These are phyloP conservation scores for Chaetomium globosum DNA, from an alignment of 2,329 filamentous ascomycete genomes.

Conservation along the genomic window DNA sequence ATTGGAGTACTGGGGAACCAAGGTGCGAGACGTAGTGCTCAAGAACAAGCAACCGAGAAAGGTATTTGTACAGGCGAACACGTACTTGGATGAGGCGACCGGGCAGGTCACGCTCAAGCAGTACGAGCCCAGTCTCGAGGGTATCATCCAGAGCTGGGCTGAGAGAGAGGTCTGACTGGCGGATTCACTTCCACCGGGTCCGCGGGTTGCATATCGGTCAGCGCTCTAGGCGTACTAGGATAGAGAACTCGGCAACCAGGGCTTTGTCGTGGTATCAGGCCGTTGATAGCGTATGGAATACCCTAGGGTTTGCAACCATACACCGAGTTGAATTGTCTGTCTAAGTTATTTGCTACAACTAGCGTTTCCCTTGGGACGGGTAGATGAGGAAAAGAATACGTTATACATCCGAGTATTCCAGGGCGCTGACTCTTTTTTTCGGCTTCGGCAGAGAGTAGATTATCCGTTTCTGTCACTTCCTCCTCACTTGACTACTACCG, in stretches of 20 bases:
- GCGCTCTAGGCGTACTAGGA: not conserved
- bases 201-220: not conserved
- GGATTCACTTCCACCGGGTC: too few relatives aligned
- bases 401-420: too few relatives aligned
- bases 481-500: too few relatives aligned
- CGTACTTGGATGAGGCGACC: conserved; percentile 66
- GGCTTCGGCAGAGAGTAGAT: too few relatives aligned
- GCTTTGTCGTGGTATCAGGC: not conserved
- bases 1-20: conserved; percentile 78
- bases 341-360: not conserved
- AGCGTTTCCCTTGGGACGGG: not conserved
- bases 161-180: conserved; percentile 56
- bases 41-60: conserved; percentile 80
- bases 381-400: not conserved
- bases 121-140: conserved; percentile 78
- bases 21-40: conserved; percentile 74
- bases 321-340: not conserved
- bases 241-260: not conserved
- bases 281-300: not conserved
- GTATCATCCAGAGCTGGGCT: conserved; percentile 81
- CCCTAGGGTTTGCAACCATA: not conserved
- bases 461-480: too few relatives aligned
- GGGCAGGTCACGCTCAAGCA: conserved; percentile 78
- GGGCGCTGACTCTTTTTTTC: too few relatives aligned
- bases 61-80: conserved; percentile 94